Evolutionary conservation across 202 grass and related monocot genomes (phyloP).

Genomic region (Hordeum pubiflorum): DNA sequence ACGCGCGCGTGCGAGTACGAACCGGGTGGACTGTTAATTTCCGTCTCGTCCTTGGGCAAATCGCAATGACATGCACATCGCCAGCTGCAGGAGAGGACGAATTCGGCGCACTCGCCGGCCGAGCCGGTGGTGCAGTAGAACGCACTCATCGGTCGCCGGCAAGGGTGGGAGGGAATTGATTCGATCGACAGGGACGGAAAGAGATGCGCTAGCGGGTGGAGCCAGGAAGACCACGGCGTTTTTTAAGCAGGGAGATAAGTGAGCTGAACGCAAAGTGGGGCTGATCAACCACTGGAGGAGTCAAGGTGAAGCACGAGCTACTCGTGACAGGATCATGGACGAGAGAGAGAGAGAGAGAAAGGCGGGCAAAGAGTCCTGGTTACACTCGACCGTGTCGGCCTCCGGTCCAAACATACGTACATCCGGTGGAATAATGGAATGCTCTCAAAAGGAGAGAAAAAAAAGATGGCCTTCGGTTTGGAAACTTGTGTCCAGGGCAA

Average conservation of each 20-base stretch:
- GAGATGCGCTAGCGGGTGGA: background rate
- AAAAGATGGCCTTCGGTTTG: background rate
- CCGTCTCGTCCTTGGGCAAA: background rate
- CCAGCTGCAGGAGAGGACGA: background rate
- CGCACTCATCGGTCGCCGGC: background rate
- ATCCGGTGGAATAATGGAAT: background rate
- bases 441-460: background rate
- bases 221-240: background rate
- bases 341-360: background rate
- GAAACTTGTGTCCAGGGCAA: background rate
- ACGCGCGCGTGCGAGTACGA: background rate
- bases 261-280: constrained; percentile 29
- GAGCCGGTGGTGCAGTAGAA: background rate
- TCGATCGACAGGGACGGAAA: background rate
- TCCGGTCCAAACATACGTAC: background rate
- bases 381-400: background rate
- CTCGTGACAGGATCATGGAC: constrained; percentile 13
- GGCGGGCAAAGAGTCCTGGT: background rate
- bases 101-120: background rate
- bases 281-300: constrained; percentile 33
- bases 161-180: background rate
- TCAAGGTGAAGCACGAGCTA: background rate
- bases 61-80: background rate
- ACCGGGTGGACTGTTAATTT: background rate
- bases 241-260: constrained; percentile 22